phyloP scores from a whole-genome alignment of 2,329 filamentous ascomycete species.

The Claviceps lovelessii region DNA sequence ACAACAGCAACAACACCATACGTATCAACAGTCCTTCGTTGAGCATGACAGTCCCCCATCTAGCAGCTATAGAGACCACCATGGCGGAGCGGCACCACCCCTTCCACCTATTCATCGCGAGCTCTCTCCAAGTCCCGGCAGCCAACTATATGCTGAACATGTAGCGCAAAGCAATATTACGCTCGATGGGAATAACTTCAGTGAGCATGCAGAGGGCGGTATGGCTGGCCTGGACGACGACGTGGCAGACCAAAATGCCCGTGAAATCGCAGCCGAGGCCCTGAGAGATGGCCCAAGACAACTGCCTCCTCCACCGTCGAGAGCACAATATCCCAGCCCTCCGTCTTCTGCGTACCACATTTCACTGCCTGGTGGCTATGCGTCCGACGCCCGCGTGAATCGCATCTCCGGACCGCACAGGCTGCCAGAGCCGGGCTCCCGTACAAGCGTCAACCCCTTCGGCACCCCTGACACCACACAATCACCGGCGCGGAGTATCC shows the following conservation, averaged over 20 bases:
- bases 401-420: slow-evolving; percentile 4
- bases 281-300: slow-evolving; percentile 28
- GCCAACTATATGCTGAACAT: slow-evolving; percentile 12
- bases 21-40: not conserved
- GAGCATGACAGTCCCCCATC: slow-evolving; percentile 1
- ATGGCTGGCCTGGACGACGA: slow-evolving; percentile 54
- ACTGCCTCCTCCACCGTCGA: slow-evolving; percentile 24
- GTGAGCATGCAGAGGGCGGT: slow-evolving; percentile 46
- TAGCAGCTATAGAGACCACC: not conserved
- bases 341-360: slow-evolving; percentile 8
- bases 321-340: slow-evolving; percentile 14
- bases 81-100: not conserved
- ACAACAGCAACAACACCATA: not conserved
- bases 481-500: slow-evolving; percentile 36
- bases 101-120: slow-evolving; percentile 11
- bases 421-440: slow-evolving; percentile 24
- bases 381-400: slow-evolving; percentile 2
- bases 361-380: slow-evolving; percentile 11
- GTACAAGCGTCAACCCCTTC: slow-evolving; percentile 27
- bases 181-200: slow-evolving; percentile 53
- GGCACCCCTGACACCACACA: slow-evolving; percentile 20
- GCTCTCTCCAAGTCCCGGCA: slow-evolving; percentile 11
- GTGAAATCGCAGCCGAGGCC: slow-evolving; percentile 51
- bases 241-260: slow-evolving; percentile 49
- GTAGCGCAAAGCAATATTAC: slow-evolving; percentile 28